Base-by-base conservation (phyloP, 169 alveolate genomes). In the Plasmodium vinckei region DNA sequence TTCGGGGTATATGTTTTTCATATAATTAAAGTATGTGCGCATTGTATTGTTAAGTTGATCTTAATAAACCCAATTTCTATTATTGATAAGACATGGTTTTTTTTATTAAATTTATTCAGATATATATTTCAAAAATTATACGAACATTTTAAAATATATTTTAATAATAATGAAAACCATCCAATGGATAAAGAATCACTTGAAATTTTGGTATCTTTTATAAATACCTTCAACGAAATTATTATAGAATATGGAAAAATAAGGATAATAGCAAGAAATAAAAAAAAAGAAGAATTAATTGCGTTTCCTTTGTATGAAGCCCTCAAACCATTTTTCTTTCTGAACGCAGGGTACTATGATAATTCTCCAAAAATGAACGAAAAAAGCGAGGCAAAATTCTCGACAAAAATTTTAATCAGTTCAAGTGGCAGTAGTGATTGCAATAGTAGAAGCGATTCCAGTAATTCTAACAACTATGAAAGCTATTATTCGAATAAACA, bases 221-320 rank as follows among this genome's bases (percentile, higher is more conserved):
- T 61, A 19, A 69, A 71, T 27, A 44, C 64, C 2, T 86, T 70
- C 56, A 70, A 53, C 23, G 87, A 86, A 12, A 86, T 87, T 9
- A 46, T 86, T 25, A 10, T 60, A 21, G 77, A 86, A 69, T 86
- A 86, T 59, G 51, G 72, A 9, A 86, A 86, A 60, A 70, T 86
- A 7, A 69, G 87, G 44, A 54, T 56, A 21, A 23, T 71, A 12
- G 56, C 86, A 5, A 86, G 87, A 73, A 86, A 86, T 65, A 86
- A 70, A 49, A 86, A 86, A 46, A 86, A 69, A 33, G 91, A 86
- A 72, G 91, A 86, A 86, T 23, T 71, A 21, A 86, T 86, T 51
- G 91, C 91, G 39, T 86, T 69, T 9, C 87, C 91, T 9, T 54
- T 86, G 13, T 86, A 69, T 72, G 87, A 68, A 51, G 57, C 91